phyloP scores from a whole-genome alignment of 2,329 filamentous ascomycete genomes.

The Claviceps sorghi region DNA sequence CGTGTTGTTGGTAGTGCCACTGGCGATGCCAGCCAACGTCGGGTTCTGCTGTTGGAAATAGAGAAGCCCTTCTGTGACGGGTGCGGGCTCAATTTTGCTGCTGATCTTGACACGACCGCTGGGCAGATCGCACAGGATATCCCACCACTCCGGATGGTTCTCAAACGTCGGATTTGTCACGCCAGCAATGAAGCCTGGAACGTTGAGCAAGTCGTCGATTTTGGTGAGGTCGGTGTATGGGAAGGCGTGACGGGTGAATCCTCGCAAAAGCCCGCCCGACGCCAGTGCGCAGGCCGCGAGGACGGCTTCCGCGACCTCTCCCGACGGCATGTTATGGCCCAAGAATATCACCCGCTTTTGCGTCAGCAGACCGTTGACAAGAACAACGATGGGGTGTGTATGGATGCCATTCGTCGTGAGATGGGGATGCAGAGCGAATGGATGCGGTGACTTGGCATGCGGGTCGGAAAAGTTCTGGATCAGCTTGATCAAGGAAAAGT shows the following conservation, averaged over 20 bases:
- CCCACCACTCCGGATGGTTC: constrained; percentile 95
- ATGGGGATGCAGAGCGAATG: constrained; percentile 77
- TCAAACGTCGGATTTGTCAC: constrained; percentile 96
- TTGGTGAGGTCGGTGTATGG: constrained; percentile 97
- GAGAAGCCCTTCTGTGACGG: constrained; percentile 66
- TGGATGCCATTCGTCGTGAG: constrained; percentile 79
- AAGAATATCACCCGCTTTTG: constrained; percentile 95
- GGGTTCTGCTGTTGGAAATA: constrained; percentile 78
- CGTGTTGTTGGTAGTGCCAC: constrained; percentile 24
- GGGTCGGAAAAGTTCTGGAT: constrained; percentile 84
- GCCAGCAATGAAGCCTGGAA: constrained; percentile 93
- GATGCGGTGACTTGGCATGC: constrained; percentile 68
- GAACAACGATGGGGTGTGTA: constrained; percentile 88
- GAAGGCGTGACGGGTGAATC: constrained; percentile 92
- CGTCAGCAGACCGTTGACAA: constrained; percentile 86
- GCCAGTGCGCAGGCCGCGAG: constrained; percentile 89
- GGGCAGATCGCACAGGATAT: constrained; percentile 83
- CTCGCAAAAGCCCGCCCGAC: constrained; percentile 79
- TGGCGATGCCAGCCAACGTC: constrained; percentile 34
- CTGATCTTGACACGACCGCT: constrained; percentile 92
- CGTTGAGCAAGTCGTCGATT: constrained; percentile 88
- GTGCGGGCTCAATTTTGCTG: constrained; percentile 66
- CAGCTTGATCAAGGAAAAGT: constrained; percentile 93
- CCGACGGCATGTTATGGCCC: constrained; percentile 86
- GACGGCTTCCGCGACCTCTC: constrained; percentile 94